Base-by-base conservation (phyloP, 805 yeast species). In the Candida schatavii region DNA sequence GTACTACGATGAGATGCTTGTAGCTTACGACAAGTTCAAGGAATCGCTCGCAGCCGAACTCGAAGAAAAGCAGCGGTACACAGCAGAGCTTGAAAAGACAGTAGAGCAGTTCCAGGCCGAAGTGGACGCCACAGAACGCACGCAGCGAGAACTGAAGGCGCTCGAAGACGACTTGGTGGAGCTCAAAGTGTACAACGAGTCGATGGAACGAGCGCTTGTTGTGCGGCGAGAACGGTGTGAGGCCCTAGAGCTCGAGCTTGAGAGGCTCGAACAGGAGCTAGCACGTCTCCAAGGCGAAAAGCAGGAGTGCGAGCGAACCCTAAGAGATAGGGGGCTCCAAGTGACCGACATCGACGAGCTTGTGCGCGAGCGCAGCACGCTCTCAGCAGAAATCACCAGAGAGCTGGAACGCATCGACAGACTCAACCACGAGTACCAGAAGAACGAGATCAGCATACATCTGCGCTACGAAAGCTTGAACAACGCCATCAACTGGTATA, bases 81-180 rank as follows among this genome's bases (percentile, higher is more conserved):
- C 77, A 14, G 62, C 65, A 6, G 59, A 57, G 18, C 54, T 80
- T 29, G 64, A 65, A 14, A 45, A 50, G 10, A 73, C 72, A 34
- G 75, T 78, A 47, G 63, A 55, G 3, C 56, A 50, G 4, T 56
- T 81, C 18, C 60, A 62, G 17, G 50, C 51, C 1, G 64, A 72
- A 37, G 65, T 73, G 37, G 71, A 73, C 19, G 62, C 68, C 15
- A 64, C 81, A 27, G 74, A 73, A 37, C 64, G 73, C 18, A 76
- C 83, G 19, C 74, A 74, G 43, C 77, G 75, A 53, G 81, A 83
- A 55, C 55, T 79, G 4, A 70, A 69, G 46, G 85, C 88, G 1
- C 65, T 88, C 42, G 85, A 83, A 48, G 77, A 78, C 46, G 96
- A 88, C 59, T 69, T 84, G 33, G 66, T 68, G 34, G 84, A 85